Base-by-base conservation (phyloP, 2,329 filamentous ascomycete species). In the Eurotiales sp. region DNA sequence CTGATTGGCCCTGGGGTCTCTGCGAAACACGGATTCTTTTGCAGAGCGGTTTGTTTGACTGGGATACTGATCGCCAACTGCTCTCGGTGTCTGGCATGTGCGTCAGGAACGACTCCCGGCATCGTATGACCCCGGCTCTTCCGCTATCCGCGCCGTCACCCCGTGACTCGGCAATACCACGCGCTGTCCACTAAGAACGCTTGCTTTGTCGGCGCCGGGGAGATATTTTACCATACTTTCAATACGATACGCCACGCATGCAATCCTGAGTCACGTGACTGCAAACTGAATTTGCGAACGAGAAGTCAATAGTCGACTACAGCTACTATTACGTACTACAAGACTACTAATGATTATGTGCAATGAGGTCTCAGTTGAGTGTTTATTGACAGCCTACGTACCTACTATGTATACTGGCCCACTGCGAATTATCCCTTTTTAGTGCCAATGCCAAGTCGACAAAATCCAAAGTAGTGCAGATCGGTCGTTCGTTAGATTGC, bases 111-210 rank as follows among this genome's bases (percentile, higher is more conserved):
- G 14, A 32, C 29, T 32, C 14, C 29, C 29, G 29, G n/a, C 15
- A 37, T 50, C 47, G 47, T 50, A 50, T 50, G 47, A 50, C 42
- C 37, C 27, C 47, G 47, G 47, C 47, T 50, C 29, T 21, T 49
- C 39, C 21, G 47, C n/a, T 27, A 50, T 43, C 47, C 47, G 47
- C 1, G 8, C 7, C 34, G 15, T 19, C 47, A 39, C 1, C 4
- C 7, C 34, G 15, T 19, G 34, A 37, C 15, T 21, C 34, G 15
- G 40, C 27, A 23, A 14, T 48, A 48, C 46, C 17, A 6, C 4
- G 1, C 4, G 8, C 3, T 30, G 5, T 14, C 46, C 46, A 48
- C 29, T 48, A 10, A 22, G 6, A 29, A 48, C 23, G 19, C 25
- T 3, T 3, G 2, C 6, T 11, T 23, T 5, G 19, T 32, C 36